phyloP scores from a whole-genome alignment of 2,329 filamentous ascomycete genomes.

The Ceratocystis harringtonii region DNA sequence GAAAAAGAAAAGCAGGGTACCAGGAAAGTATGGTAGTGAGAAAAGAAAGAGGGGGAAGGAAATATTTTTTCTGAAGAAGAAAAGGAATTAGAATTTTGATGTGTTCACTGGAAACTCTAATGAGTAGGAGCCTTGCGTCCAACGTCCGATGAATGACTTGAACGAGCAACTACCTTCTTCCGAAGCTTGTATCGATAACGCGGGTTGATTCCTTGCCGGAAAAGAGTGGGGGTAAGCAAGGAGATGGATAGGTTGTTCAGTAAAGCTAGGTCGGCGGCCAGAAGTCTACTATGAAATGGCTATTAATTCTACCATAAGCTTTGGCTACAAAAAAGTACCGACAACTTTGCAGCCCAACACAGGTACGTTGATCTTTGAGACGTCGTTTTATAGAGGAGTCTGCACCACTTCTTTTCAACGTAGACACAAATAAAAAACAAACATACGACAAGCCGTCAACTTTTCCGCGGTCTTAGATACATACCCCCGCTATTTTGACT shows the following conservation, averaged over 20 bases:
- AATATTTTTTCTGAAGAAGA: not conserved
- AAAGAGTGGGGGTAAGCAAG: not conserved
- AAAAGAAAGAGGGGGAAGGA: not conserved
- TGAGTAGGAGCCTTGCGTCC: not conserved
- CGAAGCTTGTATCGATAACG: slow-evolving; percentile 5
- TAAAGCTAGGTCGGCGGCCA: too few relatives aligned
- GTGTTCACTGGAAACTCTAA: not conserved
- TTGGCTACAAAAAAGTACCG: too few relatives aligned
- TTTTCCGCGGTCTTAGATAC: not conserved
- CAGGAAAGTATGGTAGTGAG: not conserved
- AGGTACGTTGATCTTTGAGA: too few relatives aligned
- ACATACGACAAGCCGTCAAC: not conserved
- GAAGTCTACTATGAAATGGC: too few relatives aligned
- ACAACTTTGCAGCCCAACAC: too few relatives aligned
- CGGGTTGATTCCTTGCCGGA: not conserved
- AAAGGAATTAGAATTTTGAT: not conserved
- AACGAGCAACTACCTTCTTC: slow-evolving; percentile 1
- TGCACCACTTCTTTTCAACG: not conserved
- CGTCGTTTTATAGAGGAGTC: too few relatives aligned
- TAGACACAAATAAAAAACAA: too few relatives aligned
- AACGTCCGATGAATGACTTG: not conserved
- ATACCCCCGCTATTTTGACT: not conserved
- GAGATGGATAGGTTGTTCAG: not conserved
- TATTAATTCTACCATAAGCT: too few relatives aligned
- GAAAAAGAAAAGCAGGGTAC: not conserved